These are phyloP conservation scores for Cordyceps fumosorosea DNA, from an alignment of 2,329 filamentous ascomycete genomes.

Conservation along the genomic window DNA sequence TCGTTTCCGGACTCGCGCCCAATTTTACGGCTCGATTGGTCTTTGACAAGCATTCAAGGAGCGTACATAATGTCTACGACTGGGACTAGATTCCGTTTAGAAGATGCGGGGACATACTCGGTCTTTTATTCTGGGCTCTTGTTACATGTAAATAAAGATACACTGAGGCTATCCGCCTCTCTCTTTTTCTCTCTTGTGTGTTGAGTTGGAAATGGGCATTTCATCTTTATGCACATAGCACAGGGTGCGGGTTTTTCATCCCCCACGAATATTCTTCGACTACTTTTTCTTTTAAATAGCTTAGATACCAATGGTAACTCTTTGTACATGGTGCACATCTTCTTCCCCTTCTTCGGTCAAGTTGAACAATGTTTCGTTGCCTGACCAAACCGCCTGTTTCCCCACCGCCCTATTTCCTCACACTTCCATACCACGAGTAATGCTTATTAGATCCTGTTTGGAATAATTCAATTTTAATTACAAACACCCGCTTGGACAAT, in stretches of 20 bases:
- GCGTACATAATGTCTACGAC: slow-evolving; percentile 8
- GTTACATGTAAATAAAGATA: slow-evolving; percentile 5
- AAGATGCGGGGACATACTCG: neutral
- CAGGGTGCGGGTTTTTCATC: neutral
- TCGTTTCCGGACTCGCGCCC: neutral
- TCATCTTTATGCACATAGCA: slow-evolving; percentile 12
- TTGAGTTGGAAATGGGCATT: slow-evolving; percentile 7
- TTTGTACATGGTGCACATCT: neutral
- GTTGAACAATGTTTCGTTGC: too few relatives aligned
- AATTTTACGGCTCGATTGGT: neutral
- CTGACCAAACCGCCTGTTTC: too few relatives aligned
- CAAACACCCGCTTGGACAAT: too few relatives aligned
- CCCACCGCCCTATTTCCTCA: too few relatives aligned
- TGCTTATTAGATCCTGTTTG: too few relatives aligned
- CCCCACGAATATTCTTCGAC: slow-evolving; percentile 10
- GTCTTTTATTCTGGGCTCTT: neutral
- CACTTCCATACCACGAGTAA: too few relatives aligned
- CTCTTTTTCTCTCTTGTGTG: neutral
- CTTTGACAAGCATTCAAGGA: neutral
- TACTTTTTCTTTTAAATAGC: slow-evolving; percentile 18
- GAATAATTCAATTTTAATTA: too few relatives aligned
- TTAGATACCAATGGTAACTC: slow-evolving; percentile 20
- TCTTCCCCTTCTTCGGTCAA: neutral
- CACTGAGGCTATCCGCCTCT: neutral
- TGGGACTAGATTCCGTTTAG: neutral